Percentiles rank a stretch among this genome's conserved stretches.
phyloP scores from a whole-genome alignment of 2,329 filamentous ascomycete species.

The Ceratocystis smalleyi region DNA sequence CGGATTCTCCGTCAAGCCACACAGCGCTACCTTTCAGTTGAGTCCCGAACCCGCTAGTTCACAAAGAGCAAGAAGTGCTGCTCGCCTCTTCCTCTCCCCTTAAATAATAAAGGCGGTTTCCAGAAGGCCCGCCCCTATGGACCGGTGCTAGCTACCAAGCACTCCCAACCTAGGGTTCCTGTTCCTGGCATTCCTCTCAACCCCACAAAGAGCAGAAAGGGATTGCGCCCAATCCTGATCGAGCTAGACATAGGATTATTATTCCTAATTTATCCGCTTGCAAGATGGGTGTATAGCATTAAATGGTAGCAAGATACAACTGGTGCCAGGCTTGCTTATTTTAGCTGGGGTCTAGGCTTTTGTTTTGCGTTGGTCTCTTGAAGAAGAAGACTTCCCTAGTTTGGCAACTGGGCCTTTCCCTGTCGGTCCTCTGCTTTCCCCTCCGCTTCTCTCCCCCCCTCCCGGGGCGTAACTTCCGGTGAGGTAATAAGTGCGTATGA shows the following conservation, averaged over 20 bases:
- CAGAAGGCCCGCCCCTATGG: not conserved
- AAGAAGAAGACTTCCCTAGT: constrained; percentile 1
- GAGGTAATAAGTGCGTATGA: not conserved
- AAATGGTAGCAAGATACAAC: too few species aligned
- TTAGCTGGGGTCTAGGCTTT: not conserved
- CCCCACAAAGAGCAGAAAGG: too few species aligned
- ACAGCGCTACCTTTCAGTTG: constrained; percentile 1
- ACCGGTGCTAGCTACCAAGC: too few species aligned
- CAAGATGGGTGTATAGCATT: too few species aligned
- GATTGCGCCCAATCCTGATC: too few species aligned
- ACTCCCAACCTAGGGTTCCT: too few species aligned
- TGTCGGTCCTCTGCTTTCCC: not conserved
- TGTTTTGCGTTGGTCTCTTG: not conserved
- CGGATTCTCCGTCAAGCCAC: constrained; percentile 3
- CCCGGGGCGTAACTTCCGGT: not conserved
- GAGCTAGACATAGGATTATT: too few species aligned
- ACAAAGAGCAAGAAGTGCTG: not conserved
- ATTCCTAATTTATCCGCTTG: too few species aligned
- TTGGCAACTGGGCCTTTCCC: not conserved
- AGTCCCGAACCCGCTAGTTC: not conserved
- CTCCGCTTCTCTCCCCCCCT: not conserved
- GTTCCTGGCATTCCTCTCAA: too few species aligned
- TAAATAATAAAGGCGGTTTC: not conserved
- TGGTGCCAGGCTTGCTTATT: too few species aligned
- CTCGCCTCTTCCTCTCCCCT: not conserved